Evolutionary conservation across 2,329 filamentous ascomycete species (phyloP), one percentile per base, ranked within the genome.

Genomic region (Diaporthe australafricana): DNA sequence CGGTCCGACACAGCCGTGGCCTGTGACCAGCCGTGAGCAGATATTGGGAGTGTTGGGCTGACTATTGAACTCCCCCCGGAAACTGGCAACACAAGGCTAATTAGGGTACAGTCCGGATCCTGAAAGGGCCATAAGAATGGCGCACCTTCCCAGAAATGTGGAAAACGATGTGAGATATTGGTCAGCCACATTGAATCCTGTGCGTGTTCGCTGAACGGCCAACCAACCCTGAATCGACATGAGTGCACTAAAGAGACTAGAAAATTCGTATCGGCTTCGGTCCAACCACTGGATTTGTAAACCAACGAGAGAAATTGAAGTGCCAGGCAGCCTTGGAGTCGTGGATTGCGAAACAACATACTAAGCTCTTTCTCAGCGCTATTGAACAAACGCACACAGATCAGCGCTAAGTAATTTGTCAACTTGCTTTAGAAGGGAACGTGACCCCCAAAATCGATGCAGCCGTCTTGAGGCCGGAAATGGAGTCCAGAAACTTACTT

Each of bases 181-280:
- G 27, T 48, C 35, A 63, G 57, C 57, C 35, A 8, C 25, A 17
- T 22, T 35, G 7, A 12, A 63, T 63, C 57, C 57, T 48, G 5
- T n/a, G 42, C 57, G 14, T 63, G 57, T 35, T 63, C 42, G 42
- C 57, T 63, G 57, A 35, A 17, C 57, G 48, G 27, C 57, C 42
- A 35, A 63, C 42, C 25, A 7, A 63, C 3, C 12, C 2, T 4
- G 7, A 35, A 4, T 2, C 38, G 40, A 30, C 11, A n/a, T n/a
- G n/a, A 8, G 20, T 20, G 25, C 9, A 22, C 27, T 3, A 9
- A 27, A 48, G 8, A 48, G 27, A 48, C 17, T 27, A 47, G 11
- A n/a, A 16, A 6, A 16, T 47, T 42, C 25, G 27, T 30, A 35
- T 12, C 12, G 11, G 4, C 17, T 5, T 16, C 27, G 20, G 27